A percentile compares a stretch with the other conserved stretches of the same genome.
Conservation (phyloP, 2,329 filamentous ascomycete species). For the Fusarium sp. region DNA sequence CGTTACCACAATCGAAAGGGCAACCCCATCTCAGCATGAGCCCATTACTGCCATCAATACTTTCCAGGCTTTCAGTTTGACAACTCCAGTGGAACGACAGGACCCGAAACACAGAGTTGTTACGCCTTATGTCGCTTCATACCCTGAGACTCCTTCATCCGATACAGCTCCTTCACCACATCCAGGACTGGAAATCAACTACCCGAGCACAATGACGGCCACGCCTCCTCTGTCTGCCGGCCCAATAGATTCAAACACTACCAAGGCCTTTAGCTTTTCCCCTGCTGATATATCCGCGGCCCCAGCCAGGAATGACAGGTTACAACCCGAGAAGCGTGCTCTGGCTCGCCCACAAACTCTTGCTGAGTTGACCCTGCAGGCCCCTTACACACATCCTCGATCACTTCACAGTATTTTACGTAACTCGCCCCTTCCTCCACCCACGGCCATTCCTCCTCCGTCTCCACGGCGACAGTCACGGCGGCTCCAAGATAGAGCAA, state of each 20-base stretch:
- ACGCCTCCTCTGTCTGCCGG: conserved; percentile 68
- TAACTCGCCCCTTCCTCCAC: conserved; percentile 70
- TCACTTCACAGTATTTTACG: conserved; percentile 71
- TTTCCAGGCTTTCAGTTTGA: conserved; percentile 45
- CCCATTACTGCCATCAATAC: conserved; percentile 62
- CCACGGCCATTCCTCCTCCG: conserved; percentile 59
- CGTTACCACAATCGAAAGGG: conserved; percentile 68
- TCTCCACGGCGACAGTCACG: conserved; percentile 65
- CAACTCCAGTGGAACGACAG: conserved; percentile 46
- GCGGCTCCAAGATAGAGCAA: conserved; percentile 63
- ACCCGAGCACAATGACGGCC: conserved; percentile 67
- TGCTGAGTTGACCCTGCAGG: conserved; percentile 40
- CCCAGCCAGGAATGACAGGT: background rate
- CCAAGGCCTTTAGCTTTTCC: conserved; percentile 59
- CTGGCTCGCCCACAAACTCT: conserved; percentile 25
- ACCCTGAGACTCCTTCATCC: conserved; percentile 65
- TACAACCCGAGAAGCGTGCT: conserved; percentile 28
- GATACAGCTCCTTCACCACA: conserved; percentile 61
- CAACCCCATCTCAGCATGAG: conserved; percentile 58
- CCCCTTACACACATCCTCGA: conserved; percentile 68
- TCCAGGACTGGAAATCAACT: conserved; percentile 54
- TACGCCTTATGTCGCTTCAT: conserved; percentile 57
- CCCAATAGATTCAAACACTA: conserved; percentile 54
- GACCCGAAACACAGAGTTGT: conserved; percentile 48
- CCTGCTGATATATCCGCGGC: conserved; percentile 46